Base-by-base conservation (phyloP, 306 rosid species). In the Trifolium dubium region DNA sequence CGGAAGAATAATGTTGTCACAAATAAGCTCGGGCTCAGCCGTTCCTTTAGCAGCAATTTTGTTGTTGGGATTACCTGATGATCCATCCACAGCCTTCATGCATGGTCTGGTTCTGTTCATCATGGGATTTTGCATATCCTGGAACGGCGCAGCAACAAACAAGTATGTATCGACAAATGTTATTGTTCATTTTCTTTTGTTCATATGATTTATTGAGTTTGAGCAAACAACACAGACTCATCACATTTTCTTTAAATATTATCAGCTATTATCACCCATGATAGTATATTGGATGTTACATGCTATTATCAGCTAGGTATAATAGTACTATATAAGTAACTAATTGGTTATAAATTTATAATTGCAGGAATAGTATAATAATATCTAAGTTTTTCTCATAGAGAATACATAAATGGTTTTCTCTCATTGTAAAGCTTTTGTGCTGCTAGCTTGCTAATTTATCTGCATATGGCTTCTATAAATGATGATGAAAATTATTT, bases 121-220 rank as follows among this genome's bases (percentile, higher is more conserved):
- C 62, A 88, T 92, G 94, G 98, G 91, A 18, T 83, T 87, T 14
- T 70, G 46, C 74, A 83, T 74, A 17, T 82, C 96, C 55, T 92
- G 96, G 92, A 87, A 87, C 72, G 89, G 39, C 64, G 69, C 92
- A 3, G 95, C 95, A 37, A 90, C 96, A 66, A 92, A 92, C 89
- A 85, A 88, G 94, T 90, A 84, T 0, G 89, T 77, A 55, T 18
- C 2, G 3, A 37, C 5, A 3, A 18, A 17, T 62, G 9, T 9
- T 18, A 44, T 9, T 39, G 32, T 64, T 64, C 14, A 18, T 64
- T 64, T 10, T 39, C 15, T 64, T 64, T 64, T 23, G 29, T 64
- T 64, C 50, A 19, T 23, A 64, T 5, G 50, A 39, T 39, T 37
- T 41, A 64, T 18, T 3, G 18, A 30, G 39, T 2, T 31, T 59